A percentile compares a stretch with the other conserved stretches of the same genome.
Evolutionary conservation across 805 yeast genomes (phyloP).

Genomic region (Candida odintsovae): DNA sequence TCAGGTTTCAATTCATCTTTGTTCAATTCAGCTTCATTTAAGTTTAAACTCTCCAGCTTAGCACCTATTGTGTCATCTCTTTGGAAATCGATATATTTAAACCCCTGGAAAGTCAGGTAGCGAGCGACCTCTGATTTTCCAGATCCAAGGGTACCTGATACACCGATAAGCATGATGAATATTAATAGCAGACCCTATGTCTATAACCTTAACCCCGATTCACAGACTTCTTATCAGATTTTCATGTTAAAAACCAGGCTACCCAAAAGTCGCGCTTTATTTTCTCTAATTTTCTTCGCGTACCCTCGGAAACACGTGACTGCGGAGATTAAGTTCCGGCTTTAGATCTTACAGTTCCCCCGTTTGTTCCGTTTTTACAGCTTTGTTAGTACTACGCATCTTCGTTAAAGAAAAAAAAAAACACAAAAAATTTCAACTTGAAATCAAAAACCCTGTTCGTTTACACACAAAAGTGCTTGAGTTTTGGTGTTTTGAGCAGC

Average conservation of each 20-base stretch:
- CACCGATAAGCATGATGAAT: slow-evolving; percentile 60
- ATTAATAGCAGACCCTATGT: too few relatives aligned
- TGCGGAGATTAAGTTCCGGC: not conserved
- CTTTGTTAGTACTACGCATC: not conserved
- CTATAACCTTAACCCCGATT: too few relatives aligned
- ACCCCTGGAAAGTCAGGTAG: slow-evolving; percentile 52
- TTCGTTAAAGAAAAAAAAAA: not conserved
- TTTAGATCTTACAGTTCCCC: not conserved
- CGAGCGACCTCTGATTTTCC: slow-evolving; percentile 63
- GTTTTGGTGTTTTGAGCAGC: not conserved
- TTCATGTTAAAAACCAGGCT: too few relatives aligned
- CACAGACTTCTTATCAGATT: too few relatives aligned
- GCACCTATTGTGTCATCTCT: not conserved
- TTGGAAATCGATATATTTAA: slow-evolving; percentile 29
- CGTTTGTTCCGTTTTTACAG: not conserved
- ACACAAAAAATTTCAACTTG: not conserved
- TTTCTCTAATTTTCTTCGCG: too few relatives aligned
- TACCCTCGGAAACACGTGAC: not conserved
- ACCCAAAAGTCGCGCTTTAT: too few relatives aligned
- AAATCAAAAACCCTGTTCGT: not conserved
- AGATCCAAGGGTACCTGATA: slow-evolving; percentile 63
- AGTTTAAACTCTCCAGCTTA: slow-evolving; percentile 12
- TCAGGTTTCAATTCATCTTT: slow-evolving; percentile 18
- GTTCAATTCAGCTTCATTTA: slow-evolving; percentile 9
- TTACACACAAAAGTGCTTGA: not conserved